Percentiles rank a stretch among this genome's conserved stretches.
These are phyloP conservation scores for Amanita phalloides DNA, from an alignment of 768 basidiomycete species.

Conservation along the genomic window DNA sequence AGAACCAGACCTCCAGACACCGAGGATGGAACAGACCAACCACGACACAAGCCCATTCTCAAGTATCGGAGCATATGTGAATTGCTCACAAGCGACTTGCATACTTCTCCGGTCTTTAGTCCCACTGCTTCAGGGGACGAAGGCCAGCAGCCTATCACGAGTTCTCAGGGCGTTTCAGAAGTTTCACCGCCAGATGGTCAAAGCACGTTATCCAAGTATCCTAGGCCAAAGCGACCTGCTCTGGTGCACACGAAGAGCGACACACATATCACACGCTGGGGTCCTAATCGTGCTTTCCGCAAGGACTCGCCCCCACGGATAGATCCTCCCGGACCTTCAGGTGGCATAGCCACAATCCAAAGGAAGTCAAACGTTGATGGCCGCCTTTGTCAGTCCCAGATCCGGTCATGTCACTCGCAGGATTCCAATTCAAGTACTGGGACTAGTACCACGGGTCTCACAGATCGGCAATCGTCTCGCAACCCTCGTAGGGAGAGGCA, in stretches of 20 bases:
- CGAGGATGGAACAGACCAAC: constrained; percentile 18
- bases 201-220: not conserved
- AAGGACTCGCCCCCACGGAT: constrained; percentile 69
- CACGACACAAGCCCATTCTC: constrained; percentile 73
- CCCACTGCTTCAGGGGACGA: constrained; percentile 46
- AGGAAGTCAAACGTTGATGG: constrained; percentile 12
- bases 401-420: constrained; percentile 9
- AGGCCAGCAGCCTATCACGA: constrained; percentile 12
- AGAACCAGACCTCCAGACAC: constrained; percentile 42
- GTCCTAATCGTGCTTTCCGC: constrained; percentile 35
- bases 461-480: constrained; percentile 12
- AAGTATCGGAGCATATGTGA: constrained; percentile 92
- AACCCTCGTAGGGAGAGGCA: constrained; percentile 58
- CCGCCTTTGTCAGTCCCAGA: constrained; percentile 3
- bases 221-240: constrained; percentile 35
- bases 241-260: constrained; percentile 84
- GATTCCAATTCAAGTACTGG: constrained; percentile 22
- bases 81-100: constrained; percentile 69
- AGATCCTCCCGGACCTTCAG: constrained; percentile 21
- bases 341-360: constrained; percentile 9
- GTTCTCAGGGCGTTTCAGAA: not conserved
- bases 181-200: not conserved
- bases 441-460: constrained; percentile 11
- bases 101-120: constrained; percentile 51
- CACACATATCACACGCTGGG: constrained; percentile 61